Percentiles rank a stretch among this genome's conserved stretches.
phyloP scores from a whole-genome alignment of 371 early-diverging fungal genomes.

The Nematocida parisii region DNA sequence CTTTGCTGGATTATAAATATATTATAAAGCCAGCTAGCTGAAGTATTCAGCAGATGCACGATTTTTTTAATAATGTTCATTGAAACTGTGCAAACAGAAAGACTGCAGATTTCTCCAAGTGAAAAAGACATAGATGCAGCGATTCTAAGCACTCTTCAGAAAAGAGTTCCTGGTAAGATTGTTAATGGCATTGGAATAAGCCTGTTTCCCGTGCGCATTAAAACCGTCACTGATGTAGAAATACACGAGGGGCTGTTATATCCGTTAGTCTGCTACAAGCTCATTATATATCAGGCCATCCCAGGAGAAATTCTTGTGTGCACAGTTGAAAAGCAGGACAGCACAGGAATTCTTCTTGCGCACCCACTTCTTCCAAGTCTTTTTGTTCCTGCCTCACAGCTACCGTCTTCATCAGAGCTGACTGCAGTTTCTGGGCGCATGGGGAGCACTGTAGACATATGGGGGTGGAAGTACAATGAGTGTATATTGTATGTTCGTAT shows the following conservation, averaged over 20 bases:
- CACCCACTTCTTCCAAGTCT: constrained; percentile 44
- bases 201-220: constrained; percentile 29
- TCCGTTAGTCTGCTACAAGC: constrained; percentile 44
- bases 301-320: constrained; percentile 44
- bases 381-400: constrained; percentile 35
- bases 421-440: constrained; percentile 9
- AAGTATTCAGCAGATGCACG: not conserved
- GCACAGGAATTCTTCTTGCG: constrained; percentile 16
- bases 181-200: constrained; percentile 10
- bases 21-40: too few relatives aligned
- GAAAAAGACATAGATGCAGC: constrained; percentile 12
- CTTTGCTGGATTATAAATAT: too few relatives aligned
- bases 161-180: constrained; percentile 21
- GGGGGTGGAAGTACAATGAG: constrained; percentile 55
- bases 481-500: constrained; percentile 16
- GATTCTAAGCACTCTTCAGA: constrained; percentile 1
- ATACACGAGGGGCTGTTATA: constrained; percentile 48
- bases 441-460: constrained; percentile 15
- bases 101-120: constrained; percentile 35
- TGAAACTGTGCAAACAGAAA: constrained; percentile 33
- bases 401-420: constrained; percentile 37
- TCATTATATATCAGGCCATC: constrained; percentile 32
- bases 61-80: constrained; percentile 52
- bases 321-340: constrained; percentile 48
- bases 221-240: constrained; percentile 28